Percentiles rank a stretch among this genome's conserved stretches.
Evolutionary conservation across 495 filamentous ascomycete genomes (phyloP).

Genomic region (Penicillium dipodomyicola): DNA sequence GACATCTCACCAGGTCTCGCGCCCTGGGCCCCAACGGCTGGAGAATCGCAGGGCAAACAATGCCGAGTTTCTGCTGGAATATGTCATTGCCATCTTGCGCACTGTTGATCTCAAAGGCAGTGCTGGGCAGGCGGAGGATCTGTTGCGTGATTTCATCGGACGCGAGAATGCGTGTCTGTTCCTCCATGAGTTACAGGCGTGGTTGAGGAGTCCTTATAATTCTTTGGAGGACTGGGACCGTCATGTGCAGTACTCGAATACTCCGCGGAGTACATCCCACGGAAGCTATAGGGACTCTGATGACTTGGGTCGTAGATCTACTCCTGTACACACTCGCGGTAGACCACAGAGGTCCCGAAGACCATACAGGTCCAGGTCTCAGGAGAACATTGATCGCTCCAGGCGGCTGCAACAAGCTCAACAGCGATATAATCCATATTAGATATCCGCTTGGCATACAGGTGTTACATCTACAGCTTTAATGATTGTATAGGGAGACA

Average conservation of each 20-base stretch:
- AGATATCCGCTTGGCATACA: background rate
- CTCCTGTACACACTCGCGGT: conserved; percentile 17
- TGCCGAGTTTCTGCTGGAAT: conserved; percentile 87
- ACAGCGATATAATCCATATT: conserved; percentile 45
- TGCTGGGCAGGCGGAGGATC: conserved; percentile 79
- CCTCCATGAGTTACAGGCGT: conserved; percentile 77
- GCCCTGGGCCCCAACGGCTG: conserved; percentile 38
- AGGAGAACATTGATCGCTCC: conserved; percentile 23
- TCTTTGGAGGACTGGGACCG: conserved; percentile 75
- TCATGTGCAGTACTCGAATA: conserved; percentile 66
- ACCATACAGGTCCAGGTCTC: conserved; percentile 17
- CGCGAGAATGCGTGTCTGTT: conserved; percentile 75
- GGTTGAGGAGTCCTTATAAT: conserved; percentile 74
- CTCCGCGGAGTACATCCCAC: background rate
- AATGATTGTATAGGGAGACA: background rate
- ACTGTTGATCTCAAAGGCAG: conserved; percentile 86
- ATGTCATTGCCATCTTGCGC: conserved; percentile 83
- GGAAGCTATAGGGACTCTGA: background rate
- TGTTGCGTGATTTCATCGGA: conserved; percentile 84
- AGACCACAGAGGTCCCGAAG: conserved; percentile 4
- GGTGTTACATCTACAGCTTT: background rate
- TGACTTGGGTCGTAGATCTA: conserved; percentile 16
- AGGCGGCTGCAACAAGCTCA: conserved; percentile 32
- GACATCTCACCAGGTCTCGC: conserved; percentile 20
- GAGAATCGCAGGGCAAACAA: conserved; percentile 62